Base-by-base conservation (phyloP, 108 stramenopile genomes). In the Epithemia pelagica region DNA sequence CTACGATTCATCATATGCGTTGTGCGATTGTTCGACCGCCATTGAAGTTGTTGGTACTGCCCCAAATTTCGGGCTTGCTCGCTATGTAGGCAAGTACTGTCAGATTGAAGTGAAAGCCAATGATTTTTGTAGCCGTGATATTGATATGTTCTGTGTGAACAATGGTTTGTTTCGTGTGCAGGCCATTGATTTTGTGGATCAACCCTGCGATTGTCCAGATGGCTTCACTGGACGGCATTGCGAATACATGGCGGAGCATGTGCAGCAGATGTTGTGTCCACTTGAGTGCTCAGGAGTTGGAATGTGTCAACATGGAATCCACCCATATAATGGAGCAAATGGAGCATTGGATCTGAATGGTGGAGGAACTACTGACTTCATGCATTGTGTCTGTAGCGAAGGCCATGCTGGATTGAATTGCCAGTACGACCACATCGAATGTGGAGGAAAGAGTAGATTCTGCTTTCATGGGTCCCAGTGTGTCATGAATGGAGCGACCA, bases 201-300 rank as follows among this genome's bases (percentile, higher is more conserved):
- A 58, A 27, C 56, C 56, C 7, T 58, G 56, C 21, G 56, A 58
- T 5, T 58, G 56, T 58, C 56, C 56, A 5, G 22, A 23, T 27
- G 26, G 21, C 26, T 26, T 7, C 21, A 58, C 56, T 7, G 56
- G 56, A 27, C 25, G 25, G 21, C 56, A 58, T 27, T 58, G 56
- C 26, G 56, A 58, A 21, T 58, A 58, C 56, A 58, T 10, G 37
- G 5, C 37, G 37, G 37, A 46, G 37, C 37, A 46, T 15, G 37
- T 46, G 15, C 37, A 46, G 15, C 10, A 5, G 10, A n/a, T n/a
- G n/a, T 5, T 10, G 37, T 46, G 37, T 15, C 15, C 37, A 5
- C 37, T 46, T 15, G 15, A 5, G 37, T 46, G 37, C 37, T 46
- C 37, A 15, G 15, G 15, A 10, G 37, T 15, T 5, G 37, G 37